phyloP scores from a whole-genome alignment of 192 early-diverging fungal species.

The Oehlia diaphana region DNA sequence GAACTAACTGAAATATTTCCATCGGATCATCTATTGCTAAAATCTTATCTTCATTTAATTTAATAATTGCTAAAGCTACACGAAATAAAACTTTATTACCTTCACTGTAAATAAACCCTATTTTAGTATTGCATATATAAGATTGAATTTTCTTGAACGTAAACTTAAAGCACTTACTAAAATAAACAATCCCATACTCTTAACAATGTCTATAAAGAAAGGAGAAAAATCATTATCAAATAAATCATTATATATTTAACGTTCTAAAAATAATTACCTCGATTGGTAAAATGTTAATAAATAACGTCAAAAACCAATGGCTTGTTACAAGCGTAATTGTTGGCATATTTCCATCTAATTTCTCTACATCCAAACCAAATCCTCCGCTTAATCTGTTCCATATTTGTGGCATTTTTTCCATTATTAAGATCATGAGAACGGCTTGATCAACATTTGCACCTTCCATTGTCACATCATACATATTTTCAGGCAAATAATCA shows the following conservation, averaged over 20 bases:
- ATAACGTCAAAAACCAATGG: slow-evolving; percentile 82
- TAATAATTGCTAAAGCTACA: slow-evolving; percentile 70
- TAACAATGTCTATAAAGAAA: slow-evolving; percentile 55
- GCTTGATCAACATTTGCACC: slow-evolving; percentile 73
- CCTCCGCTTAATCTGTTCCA: slow-evolving; percentile 49
- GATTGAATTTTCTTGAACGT: not conserved
- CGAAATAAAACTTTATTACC: slow-evolving; percentile 75
- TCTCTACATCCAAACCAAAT: slow-evolving; percentile 47
- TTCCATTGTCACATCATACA: slow-evolving; percentile 73
- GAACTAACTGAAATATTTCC: slow-evolving; percentile 60
- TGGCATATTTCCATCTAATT: slow-evolving; percentile 55
- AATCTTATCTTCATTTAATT: slow-evolving; percentile 64
- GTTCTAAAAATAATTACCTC: slow-evolving; percentile 45
- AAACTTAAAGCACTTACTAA: slow-evolving; percentile 42
- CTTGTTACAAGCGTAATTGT: slow-evolving; percentile 75
- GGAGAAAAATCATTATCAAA: not conserved
- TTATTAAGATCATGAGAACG: slow-evolving; percentile 62
- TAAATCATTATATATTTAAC: not conserved
- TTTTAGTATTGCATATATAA: not conserved
- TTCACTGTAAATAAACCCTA: slow-evolving; percentile 35
- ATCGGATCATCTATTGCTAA: slow-evolving; percentile 56
- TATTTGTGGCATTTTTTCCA: slow-evolving; percentile 50
- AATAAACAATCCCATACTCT: slow-evolving; percentile 84
- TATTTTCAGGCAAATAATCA: slow-evolving; percentile 68
- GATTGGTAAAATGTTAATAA: slow-evolving; percentile 74